Base-by-base conservation (phyloP, 495 filamentous ascomycete genomes). In the Trichoderma orchidacearum region DNA sequence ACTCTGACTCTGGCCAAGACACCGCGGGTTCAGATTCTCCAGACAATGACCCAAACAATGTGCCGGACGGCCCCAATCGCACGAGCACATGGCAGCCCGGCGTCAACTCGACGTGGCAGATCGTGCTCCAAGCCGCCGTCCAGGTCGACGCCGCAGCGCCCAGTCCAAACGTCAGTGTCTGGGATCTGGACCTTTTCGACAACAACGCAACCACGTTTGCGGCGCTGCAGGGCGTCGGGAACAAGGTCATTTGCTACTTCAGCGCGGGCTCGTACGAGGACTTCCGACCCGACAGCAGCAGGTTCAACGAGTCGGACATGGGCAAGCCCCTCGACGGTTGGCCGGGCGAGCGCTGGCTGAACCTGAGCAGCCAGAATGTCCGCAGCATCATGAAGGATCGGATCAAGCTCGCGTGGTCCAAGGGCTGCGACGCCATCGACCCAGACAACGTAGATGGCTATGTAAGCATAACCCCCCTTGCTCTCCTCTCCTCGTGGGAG, bases 361-460 rank as follows among this genome's bases (percentile, higher is more conserved):
- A 86, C 57, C 69, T 78, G 51, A 74, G 72, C 56, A 80, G 76
- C 55, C 29, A 63, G 2, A 76, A 74, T 50, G 81, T 89, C 27
- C 73, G 82, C 30, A 66, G 66, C 3, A 83, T 88, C 63, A 71
- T 89, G 84, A 58, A 59, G 35, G 51, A 62, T 13, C 73, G 85
- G 31, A 71, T 87, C 0, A 72, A 80, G 48, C 56, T 83, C 30
- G 84, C 84, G 0, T 60, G 58, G 11, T 51, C 66, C 7, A 85
- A 85, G 63, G 80, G 82, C 30, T 89, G 85, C 59, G 84, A 86
- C 60, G 85, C 78, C 2, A 79, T 89, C 3, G 85, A 89, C 62
- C 81, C 84, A 0, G 85, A 89, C 59, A 89, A 89, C 60, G 73
- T 87, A 12, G 85, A 87, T 59, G 85, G 74, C 2, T 87, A 85